Conservation (phyloP, 176 grass and related monocot genomes). For the Oryza meyeriana region DNA sequence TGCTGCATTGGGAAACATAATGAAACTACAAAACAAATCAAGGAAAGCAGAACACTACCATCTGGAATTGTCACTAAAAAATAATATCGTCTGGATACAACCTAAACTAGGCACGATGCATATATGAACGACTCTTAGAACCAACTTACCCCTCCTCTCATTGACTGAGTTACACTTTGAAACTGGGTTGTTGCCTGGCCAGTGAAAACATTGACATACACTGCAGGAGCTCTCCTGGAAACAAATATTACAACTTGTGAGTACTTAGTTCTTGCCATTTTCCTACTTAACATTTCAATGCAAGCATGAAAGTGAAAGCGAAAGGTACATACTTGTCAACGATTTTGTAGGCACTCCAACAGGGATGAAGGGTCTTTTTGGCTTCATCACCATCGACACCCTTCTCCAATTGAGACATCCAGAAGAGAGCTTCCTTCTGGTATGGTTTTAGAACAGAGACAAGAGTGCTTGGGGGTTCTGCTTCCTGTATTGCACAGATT, state of each 20-base stretch:
- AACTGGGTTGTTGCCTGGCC: slow-evolving; percentile 73
- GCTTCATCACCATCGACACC: slow-evolving; percentile 45
- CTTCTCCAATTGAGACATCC: slow-evolving; percentile 92
- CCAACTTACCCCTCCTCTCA: slow-evolving; percentile 77
- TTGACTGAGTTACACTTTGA: slow-evolving; percentile 57
- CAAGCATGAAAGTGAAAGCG: not conserved
- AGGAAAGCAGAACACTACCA: not conserved
- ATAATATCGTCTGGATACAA: not conserved
- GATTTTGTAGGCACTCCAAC: slow-evolving; percentile 75
- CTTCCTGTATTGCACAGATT: slow-evolving; percentile 53
- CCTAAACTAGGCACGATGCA: not conserved
- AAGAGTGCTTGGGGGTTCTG: slow-evolving; percentile 64
- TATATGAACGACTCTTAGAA: slow-evolving; percentile 18
- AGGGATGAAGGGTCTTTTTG: slow-evolving; percentile 73
- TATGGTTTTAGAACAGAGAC: slow-evolving; percentile 71
- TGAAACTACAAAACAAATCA: not conserved
- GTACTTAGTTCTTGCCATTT: not conserved
- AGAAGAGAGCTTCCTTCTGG: slow-evolving; percentile 87
- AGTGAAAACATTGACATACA: slow-evolving; percentile 86
- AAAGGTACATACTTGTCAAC: slow-evolving; percentile 64
- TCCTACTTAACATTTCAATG: not conserved
- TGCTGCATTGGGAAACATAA: not conserved
- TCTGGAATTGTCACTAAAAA: not conserved
- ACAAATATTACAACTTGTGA: not conserved
- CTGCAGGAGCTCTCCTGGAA: slow-evolving; percentile 64